These are phyloP conservation scores for Russula olivacea DNA, from an alignment of 768 basidiomycete species.

Conservation along the genomic window DNA sequence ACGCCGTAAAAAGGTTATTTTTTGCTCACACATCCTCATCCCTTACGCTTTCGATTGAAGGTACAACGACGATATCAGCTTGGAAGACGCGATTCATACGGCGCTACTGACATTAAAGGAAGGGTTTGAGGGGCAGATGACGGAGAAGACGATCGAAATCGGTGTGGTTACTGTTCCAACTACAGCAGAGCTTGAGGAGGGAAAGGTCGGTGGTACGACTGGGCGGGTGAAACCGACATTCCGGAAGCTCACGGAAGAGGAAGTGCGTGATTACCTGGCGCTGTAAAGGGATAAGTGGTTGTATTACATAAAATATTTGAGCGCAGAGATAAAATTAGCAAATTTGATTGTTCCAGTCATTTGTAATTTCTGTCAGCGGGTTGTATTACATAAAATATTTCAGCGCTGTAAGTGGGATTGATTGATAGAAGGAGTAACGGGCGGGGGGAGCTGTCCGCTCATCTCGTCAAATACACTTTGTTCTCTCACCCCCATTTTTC, in stretches of 20 bases:
- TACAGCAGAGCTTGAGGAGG: constrained; percentile 57
- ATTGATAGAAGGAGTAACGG: background rate
- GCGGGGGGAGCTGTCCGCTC: background rate
- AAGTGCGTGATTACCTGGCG: constrained; percentile 93
- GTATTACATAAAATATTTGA: background rate
- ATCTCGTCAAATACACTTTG: background rate
- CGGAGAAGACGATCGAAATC: constrained; percentile 99
- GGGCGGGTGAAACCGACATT: constrained; percentile 81
- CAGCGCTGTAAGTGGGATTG: no score
- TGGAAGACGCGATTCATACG: constrained; percentile 98
- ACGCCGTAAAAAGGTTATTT: constrained; percentile 30
- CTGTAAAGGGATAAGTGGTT: constrained; percentile 41
- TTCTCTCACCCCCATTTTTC: background rate
- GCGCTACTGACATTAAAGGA: constrained; percentile 96
- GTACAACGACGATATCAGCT: constrained; percentile 97
- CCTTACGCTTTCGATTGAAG: constrained; percentile 38
- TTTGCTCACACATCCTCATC: background rate
- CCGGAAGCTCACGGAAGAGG: constrained; percentile 92
- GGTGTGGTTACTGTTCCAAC: constrained; percentile 92
- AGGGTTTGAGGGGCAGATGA: constrained; percentile 99
- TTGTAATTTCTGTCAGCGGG: no score
- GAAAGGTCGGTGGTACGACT: constrained; percentile 60
- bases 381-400: no score
- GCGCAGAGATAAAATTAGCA: background rate
- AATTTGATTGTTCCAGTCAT: no score